Conservation (phyloP, 495 filamentous ascomycete species). For the Xylaria flabelliformis region DNA sequence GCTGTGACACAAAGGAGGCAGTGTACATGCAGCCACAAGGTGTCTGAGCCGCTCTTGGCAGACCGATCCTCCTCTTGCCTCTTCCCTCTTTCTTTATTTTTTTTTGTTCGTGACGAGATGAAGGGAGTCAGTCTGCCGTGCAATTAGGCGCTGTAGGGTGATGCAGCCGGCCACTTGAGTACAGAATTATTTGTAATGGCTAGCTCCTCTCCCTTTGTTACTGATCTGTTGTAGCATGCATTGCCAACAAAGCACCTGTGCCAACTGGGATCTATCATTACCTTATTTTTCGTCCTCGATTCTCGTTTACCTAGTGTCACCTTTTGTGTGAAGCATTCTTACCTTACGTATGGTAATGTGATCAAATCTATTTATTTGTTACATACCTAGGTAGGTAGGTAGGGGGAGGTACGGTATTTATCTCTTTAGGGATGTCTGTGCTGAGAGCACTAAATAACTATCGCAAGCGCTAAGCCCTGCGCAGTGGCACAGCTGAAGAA, state of each 20-base stretch:
- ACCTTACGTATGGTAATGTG: neutral
- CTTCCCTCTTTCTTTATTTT: neutral
- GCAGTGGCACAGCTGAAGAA: neutral
- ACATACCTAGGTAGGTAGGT: neutral
- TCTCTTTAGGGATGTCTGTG: neutral
- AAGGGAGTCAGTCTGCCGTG: neutral
- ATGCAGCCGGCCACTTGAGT: neutral
- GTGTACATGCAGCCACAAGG: neutral
- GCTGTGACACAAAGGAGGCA: neutral
- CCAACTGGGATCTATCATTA: neutral
- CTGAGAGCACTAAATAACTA: neutral
- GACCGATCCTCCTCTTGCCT: no score
- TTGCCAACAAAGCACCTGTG: neutral
- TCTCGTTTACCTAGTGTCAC: neutral
- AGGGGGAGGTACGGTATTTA: neutral
- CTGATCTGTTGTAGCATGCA: neutral
- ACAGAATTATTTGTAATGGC: neutral
- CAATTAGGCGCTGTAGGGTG: neutral
- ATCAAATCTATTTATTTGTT: neutral
- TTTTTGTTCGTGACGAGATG: neutral
- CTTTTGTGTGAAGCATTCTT: neutral
- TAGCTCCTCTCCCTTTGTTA: neutral
- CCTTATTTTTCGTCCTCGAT: no score
- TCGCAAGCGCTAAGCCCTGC: constrained; percentile 11
- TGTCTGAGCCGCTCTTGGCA: constrained; percentile 19